phyloP scores from a whole-genome alignment of 805 yeast species.

The Myxozyma neotropica region DNA sequence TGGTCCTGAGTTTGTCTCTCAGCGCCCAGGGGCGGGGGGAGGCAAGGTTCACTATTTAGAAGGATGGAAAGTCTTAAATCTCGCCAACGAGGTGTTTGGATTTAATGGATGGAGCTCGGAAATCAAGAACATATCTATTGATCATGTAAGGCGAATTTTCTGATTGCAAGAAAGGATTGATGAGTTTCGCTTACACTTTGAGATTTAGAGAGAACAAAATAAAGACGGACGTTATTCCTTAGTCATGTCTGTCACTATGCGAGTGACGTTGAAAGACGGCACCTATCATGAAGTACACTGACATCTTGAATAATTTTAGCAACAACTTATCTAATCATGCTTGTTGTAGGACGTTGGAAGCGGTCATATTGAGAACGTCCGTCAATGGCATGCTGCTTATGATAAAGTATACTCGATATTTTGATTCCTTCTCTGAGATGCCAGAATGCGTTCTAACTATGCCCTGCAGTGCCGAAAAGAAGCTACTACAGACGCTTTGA shows the following conservation, averaged over 20 bases:
- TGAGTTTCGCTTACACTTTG: background rate
- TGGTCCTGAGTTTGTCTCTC: constrained; percentile 65
- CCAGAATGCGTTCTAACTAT: background rate
- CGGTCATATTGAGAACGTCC: constrained; percentile 63
- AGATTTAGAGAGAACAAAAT: constrained; percentile 10
- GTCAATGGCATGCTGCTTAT: constrained; percentile 63
- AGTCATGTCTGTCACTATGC: constrained; percentile 49
- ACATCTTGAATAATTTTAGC: background rate
- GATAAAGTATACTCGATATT: constrained; percentile 50
- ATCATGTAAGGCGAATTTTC: constrained; percentile 50
- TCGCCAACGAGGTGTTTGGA: constrained; percentile 78
- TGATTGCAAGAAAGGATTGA: constrained; percentile 30
- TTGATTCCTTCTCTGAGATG: background rate
- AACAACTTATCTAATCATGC: background rate
- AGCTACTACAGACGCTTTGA: constrained; percentile 82
- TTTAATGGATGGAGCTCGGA: constrained; percentile 79
- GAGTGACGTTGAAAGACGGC: constrained; percentile 78
- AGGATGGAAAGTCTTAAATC: constrained; percentile 70
- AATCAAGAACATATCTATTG: constrained; percentile 58
- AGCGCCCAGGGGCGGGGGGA: constrained; percentile 63
- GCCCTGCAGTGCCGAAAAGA: constrained; percentile 62
- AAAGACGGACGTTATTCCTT: constrained; percentile 16
- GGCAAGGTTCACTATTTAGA: constrained; percentile 61
- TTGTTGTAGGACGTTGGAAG: constrained; percentile 59
- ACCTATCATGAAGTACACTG: constrained; percentile 60